phyloP scores from a whole-genome alignment of 805 yeast genomes.

The Candida bentonensis region DNA sequence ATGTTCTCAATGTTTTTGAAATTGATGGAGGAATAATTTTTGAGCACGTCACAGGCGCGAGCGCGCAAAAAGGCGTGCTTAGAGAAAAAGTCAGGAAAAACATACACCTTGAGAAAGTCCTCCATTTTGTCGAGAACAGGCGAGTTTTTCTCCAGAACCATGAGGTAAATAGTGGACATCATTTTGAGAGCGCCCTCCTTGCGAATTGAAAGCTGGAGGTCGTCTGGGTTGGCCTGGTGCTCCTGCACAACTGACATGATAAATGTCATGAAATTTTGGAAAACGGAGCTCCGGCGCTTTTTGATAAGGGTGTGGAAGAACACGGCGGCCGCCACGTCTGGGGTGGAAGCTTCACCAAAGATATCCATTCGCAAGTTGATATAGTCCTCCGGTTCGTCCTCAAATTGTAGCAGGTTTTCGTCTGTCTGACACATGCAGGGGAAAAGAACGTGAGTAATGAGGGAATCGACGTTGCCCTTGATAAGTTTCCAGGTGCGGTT shows the following conservation, averaged over 20 bases:
- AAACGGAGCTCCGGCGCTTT: slow-evolving; percentile 32
- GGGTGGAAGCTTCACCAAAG: slow-evolving; percentile 46
- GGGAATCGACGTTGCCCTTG: slow-evolving; percentile 47
- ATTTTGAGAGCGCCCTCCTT: slow-evolving; percentile 72
- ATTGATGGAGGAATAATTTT: slow-evolving; percentile 49
- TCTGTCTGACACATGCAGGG: slow-evolving; percentile 63
- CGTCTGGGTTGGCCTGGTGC: slow-evolving; percentile 22
- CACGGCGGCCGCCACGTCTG: slow-evolving; percentile 69
- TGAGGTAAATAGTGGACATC: slow-evolving; percentile 54
- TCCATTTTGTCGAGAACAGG: slow-evolving; percentile 56
- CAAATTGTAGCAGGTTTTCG: slow-evolving; percentile 58
- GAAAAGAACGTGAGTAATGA: slow-evolving; percentile 58
- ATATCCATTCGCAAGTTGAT: slow-evolving; percentile 55
- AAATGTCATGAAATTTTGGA: slow-evolving; percentile 20
- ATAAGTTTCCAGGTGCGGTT: slow-evolving; percentile 54
- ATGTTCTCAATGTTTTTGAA: slow-evolving; percentile 51
- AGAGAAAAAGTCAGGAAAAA: slow-evolving; percentile 60
- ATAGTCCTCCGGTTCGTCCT: slow-evolving; percentile 80
- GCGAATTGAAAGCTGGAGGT: slow-evolving; percentile 35
- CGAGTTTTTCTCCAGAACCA: slow-evolving; percentile 37
- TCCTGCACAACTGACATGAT: slow-evolving; percentile 33
- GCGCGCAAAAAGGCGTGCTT: slow-evolving; percentile 58
- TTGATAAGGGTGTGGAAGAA: slow-evolving; percentile 59
- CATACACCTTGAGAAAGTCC: slow-evolving; percentile 42
- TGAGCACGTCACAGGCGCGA: slow-evolving; percentile 29